Evolutionary conservation across 352 stramenopile genomes (phyloP).

Genomic region (Globisporangium orthogonon): DNA sequence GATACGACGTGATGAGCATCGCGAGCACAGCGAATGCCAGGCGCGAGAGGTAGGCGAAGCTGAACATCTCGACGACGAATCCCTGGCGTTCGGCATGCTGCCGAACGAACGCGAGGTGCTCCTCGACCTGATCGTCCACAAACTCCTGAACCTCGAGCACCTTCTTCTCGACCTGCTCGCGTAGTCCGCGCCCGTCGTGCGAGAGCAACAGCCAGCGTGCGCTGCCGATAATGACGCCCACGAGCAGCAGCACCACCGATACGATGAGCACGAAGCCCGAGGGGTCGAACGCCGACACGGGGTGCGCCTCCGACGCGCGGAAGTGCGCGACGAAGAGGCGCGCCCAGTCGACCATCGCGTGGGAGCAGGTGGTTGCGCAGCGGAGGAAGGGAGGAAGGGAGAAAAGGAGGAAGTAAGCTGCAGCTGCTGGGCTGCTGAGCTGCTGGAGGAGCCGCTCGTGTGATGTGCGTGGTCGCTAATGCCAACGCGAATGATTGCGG

Average conservation of each 20-base stretch:
- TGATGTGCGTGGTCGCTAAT: no score
- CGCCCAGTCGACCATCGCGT: conserved; percentile 55
- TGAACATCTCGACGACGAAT: conserved; percentile 86
- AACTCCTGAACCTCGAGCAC: conserved; percentile 76
- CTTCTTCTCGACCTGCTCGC: conserved; percentile 62
- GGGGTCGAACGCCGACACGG: conserved; percentile 78
- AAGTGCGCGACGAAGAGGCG: conserved; percentile 80
- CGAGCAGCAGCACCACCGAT: conserved; percentile 53
- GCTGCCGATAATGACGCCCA: conserved; percentile 53
- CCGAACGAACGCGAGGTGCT: conserved; percentile 72
- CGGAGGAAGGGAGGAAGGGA: not conserved
- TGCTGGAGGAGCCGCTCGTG: no score
- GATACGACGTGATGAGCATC: conserved; percentile 75
- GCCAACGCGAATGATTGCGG: no score
- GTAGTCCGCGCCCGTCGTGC: conserved; percentile 32
- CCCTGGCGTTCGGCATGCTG: conserved; percentile 56
- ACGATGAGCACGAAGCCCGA: conserved; percentile 84
- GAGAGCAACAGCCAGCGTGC: conserved; percentile 33
- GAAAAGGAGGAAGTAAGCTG: not conserved
- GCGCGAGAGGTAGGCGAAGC: conserved; percentile 78
- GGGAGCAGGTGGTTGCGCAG: not conserved
- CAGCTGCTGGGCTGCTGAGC: no score
- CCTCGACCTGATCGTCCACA: conserved; percentile 53
- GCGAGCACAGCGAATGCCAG: conserved; percentile 75
- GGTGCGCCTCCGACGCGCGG: conserved; percentile 76